A percentile compares a stretch with the other conserved stretches of the same genome.
Evolutionary conservation across 106 monocot genomes (phyloP).

Genomic region (Vanilla planifolia): DNA sequence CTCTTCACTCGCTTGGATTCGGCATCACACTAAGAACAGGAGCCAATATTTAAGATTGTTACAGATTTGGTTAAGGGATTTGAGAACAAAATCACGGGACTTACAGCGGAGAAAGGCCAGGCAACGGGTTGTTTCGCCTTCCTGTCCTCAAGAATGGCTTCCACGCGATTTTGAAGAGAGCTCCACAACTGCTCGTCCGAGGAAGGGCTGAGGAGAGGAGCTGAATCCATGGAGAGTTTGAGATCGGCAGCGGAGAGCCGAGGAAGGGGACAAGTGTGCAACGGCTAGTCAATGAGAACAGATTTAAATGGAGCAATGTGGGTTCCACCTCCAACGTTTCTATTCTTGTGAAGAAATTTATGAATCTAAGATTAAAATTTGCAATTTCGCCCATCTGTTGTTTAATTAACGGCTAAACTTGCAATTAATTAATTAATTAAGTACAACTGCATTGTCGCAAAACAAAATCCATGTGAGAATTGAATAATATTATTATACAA

Average conservation of each 20-base stretch:
- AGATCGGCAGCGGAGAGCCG: constrained; percentile 19
- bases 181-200: constrained; percentile 62
- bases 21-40: constrained; percentile 18
- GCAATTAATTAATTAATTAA: no score
- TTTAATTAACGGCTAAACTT: no score
- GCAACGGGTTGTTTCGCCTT: constrained; percentile 8
- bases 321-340: constrained; percentile 7
- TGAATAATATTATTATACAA: no score
- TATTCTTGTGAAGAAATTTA: neutral
- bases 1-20: constrained; percentile 46
- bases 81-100: neutral
- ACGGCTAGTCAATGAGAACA: constrained; percentile 12
- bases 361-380: no score
- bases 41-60: neutral
- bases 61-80: neutral
- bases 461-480: no score
- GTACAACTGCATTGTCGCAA: no score
- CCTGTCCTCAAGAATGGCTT: constrained; percentile 48
- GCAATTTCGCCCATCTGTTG: no score
- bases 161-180: constrained; percentile 51
- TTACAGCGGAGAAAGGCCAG: constrained; percentile 1
- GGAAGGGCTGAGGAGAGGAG: constrained; percentile 39
- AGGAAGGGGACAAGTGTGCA: neutral
- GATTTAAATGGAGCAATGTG: neutral
- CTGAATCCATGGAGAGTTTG: constrained; percentile 31